Evolutionary conservation across 139 green algal species (phyloP).

Genomic region (Micractinium conductrix): DNA sequence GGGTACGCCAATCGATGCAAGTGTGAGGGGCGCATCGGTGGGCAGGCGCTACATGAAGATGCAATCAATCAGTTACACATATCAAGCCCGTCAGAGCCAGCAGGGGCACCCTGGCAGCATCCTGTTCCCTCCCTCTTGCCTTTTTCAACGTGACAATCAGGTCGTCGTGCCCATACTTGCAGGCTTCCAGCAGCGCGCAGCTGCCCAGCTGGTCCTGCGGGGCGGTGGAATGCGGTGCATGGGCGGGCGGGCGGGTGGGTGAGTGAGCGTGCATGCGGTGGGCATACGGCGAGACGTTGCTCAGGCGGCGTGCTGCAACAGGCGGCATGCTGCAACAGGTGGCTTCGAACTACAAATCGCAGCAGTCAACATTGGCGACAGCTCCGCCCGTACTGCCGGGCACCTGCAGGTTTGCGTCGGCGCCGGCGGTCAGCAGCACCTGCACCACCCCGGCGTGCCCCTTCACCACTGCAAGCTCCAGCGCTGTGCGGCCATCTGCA

Average conservation of each 20-base stretch:
- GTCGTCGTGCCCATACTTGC: slow-evolving; percentile 46
- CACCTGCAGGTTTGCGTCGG: slow-evolving; percentile 2
- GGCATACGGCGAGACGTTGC: too few relatives aligned
- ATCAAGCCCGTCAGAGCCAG: not conserved
- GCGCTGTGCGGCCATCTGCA: slow-evolving; percentile 54
- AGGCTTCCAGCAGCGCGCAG: slow-evolving; percentile 59
- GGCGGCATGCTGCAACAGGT: too few relatives aligned
- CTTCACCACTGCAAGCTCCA: slow-evolving; percentile 64
- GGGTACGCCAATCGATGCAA: too few relatives aligned
- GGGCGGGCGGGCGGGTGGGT: too few relatives aligned
- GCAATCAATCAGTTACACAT: not conserved
- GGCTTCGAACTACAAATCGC: not conserved
- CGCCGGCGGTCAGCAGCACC: not conserved
- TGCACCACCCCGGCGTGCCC: slow-evolving; percentile 46
- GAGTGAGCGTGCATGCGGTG: too few relatives aligned
- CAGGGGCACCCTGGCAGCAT: not conserved
- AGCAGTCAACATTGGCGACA: not conserved
- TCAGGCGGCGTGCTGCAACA: not conserved
- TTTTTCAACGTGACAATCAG: slow-evolving; percentile 36
- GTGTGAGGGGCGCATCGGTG: too few relatives aligned
- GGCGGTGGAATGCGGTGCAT: not conserved
- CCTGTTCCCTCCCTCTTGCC: not conserved
- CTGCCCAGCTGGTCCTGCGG: slow-evolving; percentile 48
- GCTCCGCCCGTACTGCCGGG: too few relatives aligned
- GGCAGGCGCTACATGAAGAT: not conserved